Base-by-base conservation (phyloP, 768 basidiomycete species). In the Sporobolomyces pararoseus region DNA sequence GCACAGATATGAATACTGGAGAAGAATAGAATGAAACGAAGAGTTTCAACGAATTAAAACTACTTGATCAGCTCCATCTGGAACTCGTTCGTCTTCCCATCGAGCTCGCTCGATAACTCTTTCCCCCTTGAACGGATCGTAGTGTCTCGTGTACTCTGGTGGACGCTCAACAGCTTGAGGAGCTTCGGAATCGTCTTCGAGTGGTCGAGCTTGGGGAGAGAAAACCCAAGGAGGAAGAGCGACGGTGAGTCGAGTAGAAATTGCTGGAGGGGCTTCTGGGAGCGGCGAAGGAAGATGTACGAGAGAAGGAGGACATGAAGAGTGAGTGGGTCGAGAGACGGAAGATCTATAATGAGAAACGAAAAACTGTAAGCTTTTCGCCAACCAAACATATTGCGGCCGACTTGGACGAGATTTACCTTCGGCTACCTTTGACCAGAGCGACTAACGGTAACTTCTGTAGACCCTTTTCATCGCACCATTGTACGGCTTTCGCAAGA, bases 211-310 rank as follows among this genome's bases (percentile, higher is more conserved):
- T 21, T 19, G 42, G 14, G 25, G 37, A 4, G 37, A 13, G 37
- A 57, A 65, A 44, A 6, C 52, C 21, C 14, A 29, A 2, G 69
- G 58, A 19, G 69, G 69, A 27, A 65, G 51, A 1, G 63, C 46
- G 27, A 70, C 46, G 31, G 64, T 50, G 14, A 61, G 47, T 17
- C 37, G 53, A 34, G 65, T n/a, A 44, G 46, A 60, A 31, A 49
- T 47, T 16, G 69, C 65, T 13, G 51, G 53, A 2, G 59, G 63
- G 2, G 69, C 64, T 13, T 29, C 42, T 3, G 69, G 69, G 29
- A 70, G 46, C 0, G 69, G 69, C 19, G 37, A 62, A n/a, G 69
- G 69, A 7, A 70, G 59, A 47, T 61, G 37, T 14, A 44, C 53
- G n/a, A 70, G 60, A 0, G 69, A 27, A 0, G 69, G 69, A 0